These are phyloP conservation scores for Podospora pseudoanserina DNA, from an alignment of 495 filamentous ascomycete genomes.

Conservation along the genomic window DNA sequence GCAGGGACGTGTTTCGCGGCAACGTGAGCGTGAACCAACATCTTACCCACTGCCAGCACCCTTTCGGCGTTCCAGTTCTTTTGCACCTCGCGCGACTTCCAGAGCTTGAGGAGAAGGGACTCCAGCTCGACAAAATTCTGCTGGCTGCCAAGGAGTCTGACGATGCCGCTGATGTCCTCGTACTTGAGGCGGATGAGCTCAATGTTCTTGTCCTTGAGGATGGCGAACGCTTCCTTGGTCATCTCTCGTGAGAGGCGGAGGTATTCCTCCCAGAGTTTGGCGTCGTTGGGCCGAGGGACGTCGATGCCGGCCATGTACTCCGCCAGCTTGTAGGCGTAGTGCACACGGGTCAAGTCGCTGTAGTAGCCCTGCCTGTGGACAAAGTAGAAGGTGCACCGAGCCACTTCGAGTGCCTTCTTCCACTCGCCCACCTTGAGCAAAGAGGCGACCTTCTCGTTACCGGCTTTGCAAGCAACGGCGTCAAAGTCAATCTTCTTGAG, in stretches of 20 bases:
- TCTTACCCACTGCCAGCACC: constrained; percentile 55
- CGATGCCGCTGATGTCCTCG: constrained; percentile 51
- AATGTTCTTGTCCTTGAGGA: constrained; percentile 48
- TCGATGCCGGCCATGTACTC: constrained; percentile 50
- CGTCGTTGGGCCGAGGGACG: constrained; percentile 39
- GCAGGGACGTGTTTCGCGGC: constrained; percentile 39
- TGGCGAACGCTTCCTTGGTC: constrained; percentile 49
- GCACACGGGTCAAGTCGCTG: constrained; percentile 44
- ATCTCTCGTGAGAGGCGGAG: constrained; percentile 52
- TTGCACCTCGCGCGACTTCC: constrained; percentile 58
- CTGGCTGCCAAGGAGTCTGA: constrained; percentile 55
- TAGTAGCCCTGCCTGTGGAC: constrained; percentile 53
- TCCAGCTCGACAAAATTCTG: constrained; percentile 59
- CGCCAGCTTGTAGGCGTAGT: constrained; percentile 54
- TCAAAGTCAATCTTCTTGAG: constrained; percentile 27
- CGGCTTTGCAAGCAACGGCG: constrained; percentile 22
- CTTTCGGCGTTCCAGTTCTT: constrained; percentile 52
- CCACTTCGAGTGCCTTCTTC: constrained; percentile 52
- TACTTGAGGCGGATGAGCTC: constrained; percentile 52
- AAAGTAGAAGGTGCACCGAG: constrained; percentile 54
- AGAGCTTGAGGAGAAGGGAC: constrained; percentile 54
- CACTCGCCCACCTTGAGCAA: constrained; percentile 45
- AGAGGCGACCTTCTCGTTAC: constrained; percentile 22
- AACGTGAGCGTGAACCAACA: constrained; percentile 56
- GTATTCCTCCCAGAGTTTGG: constrained; percentile 46